Evolutionary conservation across 1,139 yeast species (phyloP), one percentile per base, ranked within the genome.

Genomic region (Nematodospora anomalae): DNA sequence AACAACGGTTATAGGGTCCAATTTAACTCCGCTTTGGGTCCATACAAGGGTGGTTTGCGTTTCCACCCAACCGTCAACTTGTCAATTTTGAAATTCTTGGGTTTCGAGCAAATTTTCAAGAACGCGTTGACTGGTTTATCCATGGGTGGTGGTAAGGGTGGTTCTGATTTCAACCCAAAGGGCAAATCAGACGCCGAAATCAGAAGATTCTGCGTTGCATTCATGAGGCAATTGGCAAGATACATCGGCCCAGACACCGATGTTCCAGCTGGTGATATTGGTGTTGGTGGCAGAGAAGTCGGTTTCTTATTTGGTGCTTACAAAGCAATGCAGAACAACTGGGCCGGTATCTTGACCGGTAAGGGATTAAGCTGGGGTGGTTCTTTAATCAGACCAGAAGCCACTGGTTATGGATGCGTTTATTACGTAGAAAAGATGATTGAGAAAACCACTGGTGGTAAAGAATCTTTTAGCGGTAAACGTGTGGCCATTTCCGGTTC

Each of bases 81-180:
- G 58, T 88, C 97, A 40, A 86, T 92, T 63, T 79, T 92, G 63
- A 92, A 92, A 74, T 92, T 92, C 70, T 79, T 92, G 60, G 98
- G 97, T 60, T 92, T 87, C 64, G 98, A 92, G 76, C 98, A 92
- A 74, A 89, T 89, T 67, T 92, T 92, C 80, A 92, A 92, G 79
- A 92, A 92, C 63, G 97, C 98, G 38, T 77, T 92, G 59, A 92
- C 98, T 54, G 97, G 97, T 57, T 79, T 90, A 57, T 80, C 83
- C 79, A 89, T 92, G 86, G 98, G 98, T 64, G 98, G 98, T 76
- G 98, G 96, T 73, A 92, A 92, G 70, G 98, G 98, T 80, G 98
- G 98, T 67, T 77, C 96, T 47, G 97, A 92, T 72, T 92, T 92
- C 70, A 88, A 90, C 72, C 96, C 97, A 57, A 90, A 90, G 79